Evolutionary conservation across 2,329 filamentous ascomycete species (phyloP).

Genomic region (Huntiella abstrusa): DNA sequence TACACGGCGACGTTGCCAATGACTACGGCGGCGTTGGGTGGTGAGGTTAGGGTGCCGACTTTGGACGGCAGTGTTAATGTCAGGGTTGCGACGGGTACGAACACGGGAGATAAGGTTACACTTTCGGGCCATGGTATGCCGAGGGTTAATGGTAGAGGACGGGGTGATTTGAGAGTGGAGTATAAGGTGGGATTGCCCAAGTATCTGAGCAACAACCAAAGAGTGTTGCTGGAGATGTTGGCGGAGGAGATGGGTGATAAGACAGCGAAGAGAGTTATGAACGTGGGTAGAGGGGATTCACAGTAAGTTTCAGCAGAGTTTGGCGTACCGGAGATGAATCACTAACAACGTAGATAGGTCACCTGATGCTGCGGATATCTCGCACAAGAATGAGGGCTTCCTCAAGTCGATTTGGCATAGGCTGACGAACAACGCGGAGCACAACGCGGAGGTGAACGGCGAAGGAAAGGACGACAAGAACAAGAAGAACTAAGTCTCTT

Average conservation of each 20-base stretch:
- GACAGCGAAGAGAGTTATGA: conserved; percentile 83
- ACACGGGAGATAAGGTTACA: conserved; percentile 80
- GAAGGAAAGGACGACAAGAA: conserved; percentile 14
- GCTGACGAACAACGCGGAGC: conserved; percentile 55
- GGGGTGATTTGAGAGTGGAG: conserved; percentile 77
- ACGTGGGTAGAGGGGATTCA: conserved; percentile 28
- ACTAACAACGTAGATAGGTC: conserved; percentile 1
- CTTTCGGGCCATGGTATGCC: conserved; percentile 88
- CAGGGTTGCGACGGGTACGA: conserved; percentile 78
- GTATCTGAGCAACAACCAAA: conserved; percentile 76
- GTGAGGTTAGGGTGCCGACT: conserved; percentile 76
- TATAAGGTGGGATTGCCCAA: conserved; percentile 94
- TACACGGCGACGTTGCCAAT: conserved; percentile 84
- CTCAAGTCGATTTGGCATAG: conserved; percentile 88
- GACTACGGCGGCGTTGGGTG: conserved; percentile 81
- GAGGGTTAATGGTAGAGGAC: conserved; percentile 49
- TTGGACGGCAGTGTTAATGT: conserved; percentile 80
- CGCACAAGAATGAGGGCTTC: conserved; percentile 71
- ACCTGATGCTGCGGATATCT: conserved; percentile 11
- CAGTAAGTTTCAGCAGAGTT: conserved; percentile 25
- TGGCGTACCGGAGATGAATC: background rate
- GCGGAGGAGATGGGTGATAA: conserved; percentile 93
- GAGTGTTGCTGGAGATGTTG: conserved; percentile 84
- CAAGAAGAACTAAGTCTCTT: conserved; percentile 9
- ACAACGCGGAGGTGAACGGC: conserved; percentile 22